Conservation (phyloP, 768 basidiomycete genomes). For the Boletus rufocinnamomeus region DNA sequence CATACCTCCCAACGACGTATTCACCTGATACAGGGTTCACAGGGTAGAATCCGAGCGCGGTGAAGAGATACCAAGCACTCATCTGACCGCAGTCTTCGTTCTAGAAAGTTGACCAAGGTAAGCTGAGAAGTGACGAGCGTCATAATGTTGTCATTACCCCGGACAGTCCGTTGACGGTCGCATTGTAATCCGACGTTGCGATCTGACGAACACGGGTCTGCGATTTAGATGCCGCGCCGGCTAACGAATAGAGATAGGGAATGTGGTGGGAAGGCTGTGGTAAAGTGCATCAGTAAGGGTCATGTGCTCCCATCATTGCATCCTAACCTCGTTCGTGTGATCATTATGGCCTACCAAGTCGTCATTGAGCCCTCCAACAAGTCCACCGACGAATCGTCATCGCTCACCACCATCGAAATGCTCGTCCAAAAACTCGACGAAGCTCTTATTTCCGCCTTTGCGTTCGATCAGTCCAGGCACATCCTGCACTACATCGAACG, state of each 20-base stretch:
- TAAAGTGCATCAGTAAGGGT: slow-evolving; percentile 8
- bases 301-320: not conserved
- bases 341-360: slow-evolving; percentile 64
- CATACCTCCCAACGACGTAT: slow-evolving; percentile 75
- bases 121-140: not conserved
- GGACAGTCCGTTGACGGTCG: slow-evolving; percentile 66
- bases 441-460: slow-evolving; percentile 65
- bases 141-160: slow-evolving; percentile 49
- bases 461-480: slow-evolving; percentile 58
- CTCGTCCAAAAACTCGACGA: slow-evolving; percentile 66
- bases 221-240: slow-evolving; percentile 67
- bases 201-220: slow-evolving; percentile 74
- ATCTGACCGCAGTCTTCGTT: slow-evolving; percentile 92
- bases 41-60: slow-evolving; percentile 81
- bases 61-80: slow-evolving; percentile 88
- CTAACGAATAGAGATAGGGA: slow-evolving; percentile 77
- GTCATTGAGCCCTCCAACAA: slow-evolving; percentile 8
- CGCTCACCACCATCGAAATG: slow-evolving; percentile 49
- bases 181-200: slow-evolving; percentile 63
- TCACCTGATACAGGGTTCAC: slow-evolving; percentile 78
- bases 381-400: not conserved
- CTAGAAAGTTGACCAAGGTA: slow-evolving; percentile 34
- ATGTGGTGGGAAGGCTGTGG: slow-evolving; percentile 81
- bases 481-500: slow-evolving; percentile 77
- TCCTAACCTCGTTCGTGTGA: slow-evolving; percentile 69